Conservation (phyloP, 1,139 yeast species). For the Pichia sp. region DNA sequence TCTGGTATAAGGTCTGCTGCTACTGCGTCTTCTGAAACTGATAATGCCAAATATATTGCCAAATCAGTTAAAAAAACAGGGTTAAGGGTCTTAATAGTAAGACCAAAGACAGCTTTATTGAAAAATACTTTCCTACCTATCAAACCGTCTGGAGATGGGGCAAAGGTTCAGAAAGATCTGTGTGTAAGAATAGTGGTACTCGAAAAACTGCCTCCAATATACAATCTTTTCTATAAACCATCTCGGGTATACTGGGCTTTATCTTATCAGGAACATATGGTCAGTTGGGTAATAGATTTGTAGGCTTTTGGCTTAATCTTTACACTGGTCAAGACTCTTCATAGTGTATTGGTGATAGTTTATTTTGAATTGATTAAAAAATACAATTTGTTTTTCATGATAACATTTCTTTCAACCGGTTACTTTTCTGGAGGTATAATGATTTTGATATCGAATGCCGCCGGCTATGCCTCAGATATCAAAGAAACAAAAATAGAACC, state of each 20-base stretch:
- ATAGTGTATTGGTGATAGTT: not conserved
- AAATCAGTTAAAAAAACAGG: not conserved
- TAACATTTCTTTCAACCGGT: not conserved
- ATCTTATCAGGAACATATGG: not conserved
- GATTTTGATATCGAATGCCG: conserved; percentile 1
- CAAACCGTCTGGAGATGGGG: not conserved
- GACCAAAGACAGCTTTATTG: no score
- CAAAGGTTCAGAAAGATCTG: not conserved
- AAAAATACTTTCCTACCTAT: not conserved
- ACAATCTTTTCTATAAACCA: not conserved
- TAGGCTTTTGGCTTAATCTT: not conserved
- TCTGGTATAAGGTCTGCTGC: not conserved
- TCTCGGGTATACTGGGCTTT: not conserved
- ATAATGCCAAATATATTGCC: no score
- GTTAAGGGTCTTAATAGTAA: not conserved
- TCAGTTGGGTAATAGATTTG: conserved; percentile 1
- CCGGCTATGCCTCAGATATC: not conserved
- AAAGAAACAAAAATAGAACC: conserved; percentile 1
- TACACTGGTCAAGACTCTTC: not conserved
- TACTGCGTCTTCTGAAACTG: no score
- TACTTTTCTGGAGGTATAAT: not conserved
- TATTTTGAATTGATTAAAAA: not conserved
- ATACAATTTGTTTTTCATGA: not conserved
- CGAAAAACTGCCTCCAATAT: not conserved
- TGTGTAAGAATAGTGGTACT: not conserved